Evolutionary conservation across 2,329 filamentous ascomycete genomes (phyloP).

Genomic region (Pseudocercospora crystallina): DNA sequence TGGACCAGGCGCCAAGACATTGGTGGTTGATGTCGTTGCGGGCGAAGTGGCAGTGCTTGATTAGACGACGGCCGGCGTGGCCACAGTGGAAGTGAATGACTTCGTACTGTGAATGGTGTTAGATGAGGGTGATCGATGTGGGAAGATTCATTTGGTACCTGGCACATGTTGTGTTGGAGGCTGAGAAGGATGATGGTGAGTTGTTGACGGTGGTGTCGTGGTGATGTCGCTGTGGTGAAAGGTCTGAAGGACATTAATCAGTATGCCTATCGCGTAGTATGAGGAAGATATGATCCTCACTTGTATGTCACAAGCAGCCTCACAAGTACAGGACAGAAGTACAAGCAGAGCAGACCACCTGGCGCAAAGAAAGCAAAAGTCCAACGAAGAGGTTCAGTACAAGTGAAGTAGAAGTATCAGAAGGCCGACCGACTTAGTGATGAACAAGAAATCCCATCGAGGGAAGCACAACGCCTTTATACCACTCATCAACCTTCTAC

Average conservation of each 20-base stretch:
- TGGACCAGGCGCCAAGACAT: constrained; percentile 66
- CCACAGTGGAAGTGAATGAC: constrained; percentile 66
- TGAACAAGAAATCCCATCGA: no score
- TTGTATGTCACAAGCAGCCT: no score
- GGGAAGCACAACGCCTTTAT: no score
- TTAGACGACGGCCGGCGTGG: constrained; percentile 60
- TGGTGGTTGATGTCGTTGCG: constrained; percentile 70
- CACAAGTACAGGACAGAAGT: no score
- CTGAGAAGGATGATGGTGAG: background rate
- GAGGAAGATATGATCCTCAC: no score
- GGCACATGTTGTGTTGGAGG: constrained; percentile 25
- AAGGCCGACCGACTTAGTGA: no score
- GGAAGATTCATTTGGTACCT: constrained; percentile 20
- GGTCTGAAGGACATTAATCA: background rate
- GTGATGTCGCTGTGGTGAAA: background rate
- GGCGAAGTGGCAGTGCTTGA: constrained; percentile 72
- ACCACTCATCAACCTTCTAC: no score
- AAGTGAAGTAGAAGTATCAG: background rate
- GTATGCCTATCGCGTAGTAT: background rate
- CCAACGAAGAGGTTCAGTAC: constrained; percentile 5
- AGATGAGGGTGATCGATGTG: background rate
- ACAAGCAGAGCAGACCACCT: no score
- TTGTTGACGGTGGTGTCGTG: background rate
- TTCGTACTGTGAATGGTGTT: constrained; percentile 54
- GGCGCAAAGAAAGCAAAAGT: background rate